Conservation (phyloP, 805 yeast genomes). For the Pichia manshurica region DNA sequence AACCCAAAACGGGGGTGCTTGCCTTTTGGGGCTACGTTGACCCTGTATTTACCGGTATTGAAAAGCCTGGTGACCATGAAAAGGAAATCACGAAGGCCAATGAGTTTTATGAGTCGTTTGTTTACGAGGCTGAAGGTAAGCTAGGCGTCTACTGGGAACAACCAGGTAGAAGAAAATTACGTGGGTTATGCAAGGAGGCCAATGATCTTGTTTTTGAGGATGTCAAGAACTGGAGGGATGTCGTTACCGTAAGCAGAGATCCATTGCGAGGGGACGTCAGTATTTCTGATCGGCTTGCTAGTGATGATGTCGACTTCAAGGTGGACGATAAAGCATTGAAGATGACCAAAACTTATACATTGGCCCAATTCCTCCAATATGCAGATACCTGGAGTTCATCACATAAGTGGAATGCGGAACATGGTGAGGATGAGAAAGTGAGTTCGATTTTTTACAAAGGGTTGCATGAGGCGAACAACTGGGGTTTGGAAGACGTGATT, state of each 20-base stretch:
- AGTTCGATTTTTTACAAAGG: conserved; percentile 31
- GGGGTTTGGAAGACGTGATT: conserved; percentile 38
- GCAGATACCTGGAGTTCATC: conserved; percentile 67
- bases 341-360: conserved; percentile 34
- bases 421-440: conserved; percentile 32
- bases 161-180: conserved; percentile 63
- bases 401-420: conserved; percentile 46
- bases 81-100: conserved; percentile 26
- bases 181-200: conserved; percentile 39
- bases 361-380: conserved; percentile 47
- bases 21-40: conserved; percentile 80
- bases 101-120: conserved; percentile 38
- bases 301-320: conserved; percentile 17
- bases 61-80: conserved; percentile 20
- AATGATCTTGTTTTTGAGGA: conserved; percentile 35
- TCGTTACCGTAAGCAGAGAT: conserved; percentile 29
- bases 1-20: conserved; percentile 39
- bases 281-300: not conserved
- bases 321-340: conserved; percentile 23
- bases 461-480: conserved; percentile 38
- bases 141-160: conserved; percentile 80
- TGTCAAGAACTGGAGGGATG: conserved; percentile 21
- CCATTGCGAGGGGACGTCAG: conserved; percentile 14
- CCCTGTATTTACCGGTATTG: conserved; percentile 48
- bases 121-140: conserved; percentile 37